phyloP scores from a whole-genome alignment of 2,329 filamentous ascomycete genomes.

The Hymenoscyphus fructigenus region DNA sequence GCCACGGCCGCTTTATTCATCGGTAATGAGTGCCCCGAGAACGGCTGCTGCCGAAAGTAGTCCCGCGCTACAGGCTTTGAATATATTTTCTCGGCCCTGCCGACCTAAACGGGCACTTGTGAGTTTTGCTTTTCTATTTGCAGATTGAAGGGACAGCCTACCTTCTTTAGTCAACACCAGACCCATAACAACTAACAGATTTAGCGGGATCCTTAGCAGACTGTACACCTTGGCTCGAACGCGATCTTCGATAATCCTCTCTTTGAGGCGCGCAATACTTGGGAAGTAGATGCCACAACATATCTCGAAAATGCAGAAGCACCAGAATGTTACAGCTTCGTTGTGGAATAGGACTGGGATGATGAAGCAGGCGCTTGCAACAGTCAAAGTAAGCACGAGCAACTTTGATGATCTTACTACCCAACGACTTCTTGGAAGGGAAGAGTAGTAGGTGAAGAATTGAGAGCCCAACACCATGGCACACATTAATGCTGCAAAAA shows the following conservation, averaged over 20 bases:
- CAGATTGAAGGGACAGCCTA: conserved; percentile 7
- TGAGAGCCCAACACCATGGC: conserved; percentile 57
- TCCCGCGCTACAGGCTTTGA: conserved; percentile 5
- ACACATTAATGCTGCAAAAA: conserved; percentile 58
- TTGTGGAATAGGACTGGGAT: conserved; percentile 44
- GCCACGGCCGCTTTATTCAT: neutral
- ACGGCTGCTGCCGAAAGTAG: neutral
- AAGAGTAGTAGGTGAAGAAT: conserved; percentile 42
- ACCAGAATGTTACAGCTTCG: conserved; percentile 51
- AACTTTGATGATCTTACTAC: conserved; percentile 24
- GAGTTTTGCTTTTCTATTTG: neutral
- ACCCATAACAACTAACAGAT: conserved; percentile 52
- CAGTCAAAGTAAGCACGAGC: conserved; percentile 40
- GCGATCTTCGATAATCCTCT: conserved; percentile 50
- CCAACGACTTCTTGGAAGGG: conserved; percentile 9
- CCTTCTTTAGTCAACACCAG: conserved; percentile 47
- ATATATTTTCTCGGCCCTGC: conserved; percentile 12
- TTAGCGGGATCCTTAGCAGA: conserved; percentile 56
- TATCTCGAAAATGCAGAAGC: conserved; percentile 55
- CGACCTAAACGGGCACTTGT: conserved; percentile 1
- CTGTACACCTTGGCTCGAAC: conserved; percentile 54
- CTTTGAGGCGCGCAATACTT: conserved; percentile 53
- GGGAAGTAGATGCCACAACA: conserved; percentile 59
- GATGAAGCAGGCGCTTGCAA: conserved; percentile 41
- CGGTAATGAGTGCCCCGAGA: neutral